These are phyloP conservation scores for Papiliotrema nemorosa DNA, from an alignment of 1,284 basidiomycete species.

Conservation along the genomic window DNA sequence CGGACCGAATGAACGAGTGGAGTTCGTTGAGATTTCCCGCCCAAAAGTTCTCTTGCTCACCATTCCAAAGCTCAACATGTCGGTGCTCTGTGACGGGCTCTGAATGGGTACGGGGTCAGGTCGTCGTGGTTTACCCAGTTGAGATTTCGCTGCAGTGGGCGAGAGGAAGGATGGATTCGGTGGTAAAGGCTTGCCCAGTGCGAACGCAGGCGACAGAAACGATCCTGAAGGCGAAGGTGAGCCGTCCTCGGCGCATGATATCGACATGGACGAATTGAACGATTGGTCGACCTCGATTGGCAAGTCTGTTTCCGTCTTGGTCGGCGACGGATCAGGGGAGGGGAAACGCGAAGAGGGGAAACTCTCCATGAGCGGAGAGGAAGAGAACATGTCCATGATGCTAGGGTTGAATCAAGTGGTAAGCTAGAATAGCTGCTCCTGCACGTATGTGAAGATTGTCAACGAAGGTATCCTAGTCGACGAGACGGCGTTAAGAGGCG, in stretches of 20 bases:
- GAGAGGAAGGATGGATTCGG: slow-evolving; percentile 15
- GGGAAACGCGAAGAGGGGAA: slow-evolving; percentile 31
- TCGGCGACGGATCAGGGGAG: slow-evolving; percentile 39
- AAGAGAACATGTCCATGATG: slow-evolving; percentile 39
- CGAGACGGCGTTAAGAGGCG: too few relatives aligned
- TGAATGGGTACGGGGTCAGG: slow-evolving; percentile 33
- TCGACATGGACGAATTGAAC: slow-evolving; percentile 48
- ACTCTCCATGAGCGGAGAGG: slow-evolving; percentile 41
- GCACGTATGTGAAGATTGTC: too few relatives aligned
- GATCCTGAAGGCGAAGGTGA: slow-evolving; percentile 12
- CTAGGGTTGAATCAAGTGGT: too few relatives aligned
- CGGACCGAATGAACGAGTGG: slow-evolving; percentile 13
- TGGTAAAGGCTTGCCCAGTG: slow-evolving; percentile 1
- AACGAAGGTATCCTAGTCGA: too few relatives aligned
- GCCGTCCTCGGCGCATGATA: slow-evolving; percentile 24
- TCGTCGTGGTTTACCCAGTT: slow-evolving; percentile 19
- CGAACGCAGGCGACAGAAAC: slow-evolving; percentile 18
- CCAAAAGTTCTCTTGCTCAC: slow-evolving; percentile 31
- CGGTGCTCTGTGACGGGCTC: slow-evolving; percentile 7
- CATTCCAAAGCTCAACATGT: slow-evolving; percentile 1
- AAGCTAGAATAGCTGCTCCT: too few relatives aligned
- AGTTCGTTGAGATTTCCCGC: slow-evolving; percentile 33
- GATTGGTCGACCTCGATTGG: slow-evolving; percentile 48
- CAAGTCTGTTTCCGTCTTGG: slow-evolving; percentile 41
- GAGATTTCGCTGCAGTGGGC: slow-evolving; percentile 22